These are phyloP conservation scores for Erodium trifolium DNA, from an alignment of 441 rosid species.

Conservation along the genomic window DNA sequence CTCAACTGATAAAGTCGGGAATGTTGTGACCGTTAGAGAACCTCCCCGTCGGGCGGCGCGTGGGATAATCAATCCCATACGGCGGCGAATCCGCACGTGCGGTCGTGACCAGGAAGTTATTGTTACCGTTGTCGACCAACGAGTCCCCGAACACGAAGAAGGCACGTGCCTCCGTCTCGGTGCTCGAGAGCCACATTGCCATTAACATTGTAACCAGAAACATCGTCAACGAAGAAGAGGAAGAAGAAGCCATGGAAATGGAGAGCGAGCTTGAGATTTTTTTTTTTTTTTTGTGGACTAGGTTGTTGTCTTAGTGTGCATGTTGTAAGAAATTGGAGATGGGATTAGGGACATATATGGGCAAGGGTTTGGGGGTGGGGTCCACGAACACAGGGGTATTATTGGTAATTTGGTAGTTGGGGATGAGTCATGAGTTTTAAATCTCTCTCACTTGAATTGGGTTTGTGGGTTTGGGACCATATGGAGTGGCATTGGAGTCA, in stretches of 20 bases:
- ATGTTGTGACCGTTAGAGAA: background rate
- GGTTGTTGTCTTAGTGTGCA: no score
- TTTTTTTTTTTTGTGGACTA: no score
- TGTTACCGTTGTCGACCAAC: background rate
- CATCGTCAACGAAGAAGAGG: background rate
- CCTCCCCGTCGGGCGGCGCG: background rate
- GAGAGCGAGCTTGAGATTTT: no score
- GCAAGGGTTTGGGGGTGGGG: no score
- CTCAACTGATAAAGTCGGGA: background rate
- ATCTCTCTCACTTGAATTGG: no score
- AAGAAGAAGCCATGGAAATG: background rate
- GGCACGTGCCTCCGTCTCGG: background rate
- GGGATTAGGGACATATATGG: no score
- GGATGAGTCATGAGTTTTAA: no score
- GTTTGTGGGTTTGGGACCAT: no score
- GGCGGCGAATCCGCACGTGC: background rate
- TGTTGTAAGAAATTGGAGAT: no score
- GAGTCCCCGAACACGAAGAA: slow-evolving; percentile 1
- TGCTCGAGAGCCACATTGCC: background rate
- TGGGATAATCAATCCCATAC: background rate
- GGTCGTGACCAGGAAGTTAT: background rate
- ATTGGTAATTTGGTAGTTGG: no score
- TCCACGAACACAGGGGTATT: no score
- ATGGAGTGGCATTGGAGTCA: no score
- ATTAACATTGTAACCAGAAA: background rate